A percentile compares a stretch with the other conserved stretches of the same genome.
Conservation (phyloP, 2,329 filamentous ascomycete species). For the Apiospora hydei region DNA sequence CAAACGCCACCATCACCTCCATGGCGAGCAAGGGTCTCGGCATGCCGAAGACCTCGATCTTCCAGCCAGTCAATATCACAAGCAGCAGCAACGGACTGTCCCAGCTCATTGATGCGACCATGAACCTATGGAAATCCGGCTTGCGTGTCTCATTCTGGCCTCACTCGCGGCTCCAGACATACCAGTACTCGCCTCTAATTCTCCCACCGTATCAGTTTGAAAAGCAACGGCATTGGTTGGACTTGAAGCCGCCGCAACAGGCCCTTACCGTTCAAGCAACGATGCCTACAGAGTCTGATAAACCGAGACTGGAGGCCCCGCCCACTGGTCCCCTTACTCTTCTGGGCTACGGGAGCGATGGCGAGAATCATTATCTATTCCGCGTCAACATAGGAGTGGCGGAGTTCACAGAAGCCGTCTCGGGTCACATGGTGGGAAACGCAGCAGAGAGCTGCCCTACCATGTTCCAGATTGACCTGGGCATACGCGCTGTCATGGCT, state of each 20-base stretch:
- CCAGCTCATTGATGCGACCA: slow-evolving; percentile 37
- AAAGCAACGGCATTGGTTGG: slow-evolving; percentile 47
- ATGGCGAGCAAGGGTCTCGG: slow-evolving; percentile 43
- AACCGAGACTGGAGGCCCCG: too few species aligned
- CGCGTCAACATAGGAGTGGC: too few species aligned
- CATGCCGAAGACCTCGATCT: slow-evolving; percentile 9
- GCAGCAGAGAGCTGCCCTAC: too few species aligned
- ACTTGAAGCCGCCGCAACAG: slow-evolving; percentile 36
- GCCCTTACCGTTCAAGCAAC: slow-evolving; percentile 24
- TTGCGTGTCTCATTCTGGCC: slow-evolving; percentile 47
- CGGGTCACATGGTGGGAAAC: too few species aligned
- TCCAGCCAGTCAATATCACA: slow-evolving; percentile 37
- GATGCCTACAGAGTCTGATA: too few species aligned
- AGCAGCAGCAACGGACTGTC: slow-evolving; percentile 28
- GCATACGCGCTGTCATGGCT: too few species aligned
- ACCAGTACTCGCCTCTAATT: slow-evolving; percentile 32
- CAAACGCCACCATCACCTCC: slow-evolving; percentile 41
- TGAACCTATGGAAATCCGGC: slow-evolving; percentile 50
- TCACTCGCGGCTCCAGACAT: slow-evolving; percentile 40
- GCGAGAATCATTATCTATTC: too few species aligned
- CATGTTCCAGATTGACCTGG: too few species aligned
- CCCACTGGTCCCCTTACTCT: too few species aligned
- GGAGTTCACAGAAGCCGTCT: too few species aligned
- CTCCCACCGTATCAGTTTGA: slow-evolving; percentile 55
- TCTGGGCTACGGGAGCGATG: too few species aligned